Evolutionary conservation across 495 filamentous ascomycete genomes (phyloP).

Genomic region (Penicillium simplicissimum): DNA sequence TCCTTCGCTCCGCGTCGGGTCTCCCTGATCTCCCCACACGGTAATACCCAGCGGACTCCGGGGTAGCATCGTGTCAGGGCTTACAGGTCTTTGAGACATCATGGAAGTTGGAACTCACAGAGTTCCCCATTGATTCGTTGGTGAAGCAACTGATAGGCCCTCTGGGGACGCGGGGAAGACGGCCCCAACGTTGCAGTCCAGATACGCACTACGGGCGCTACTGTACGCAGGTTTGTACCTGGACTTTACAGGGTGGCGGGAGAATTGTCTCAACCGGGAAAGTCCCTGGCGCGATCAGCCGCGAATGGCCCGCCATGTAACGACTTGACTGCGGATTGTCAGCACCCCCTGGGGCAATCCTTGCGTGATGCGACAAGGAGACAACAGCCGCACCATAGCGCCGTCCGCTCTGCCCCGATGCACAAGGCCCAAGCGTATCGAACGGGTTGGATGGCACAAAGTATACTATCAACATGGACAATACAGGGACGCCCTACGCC

Average conservation of each 20-base stretch:
- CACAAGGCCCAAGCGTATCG: neutral
- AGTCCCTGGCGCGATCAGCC: conserved; percentile 4
- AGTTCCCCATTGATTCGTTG: neutral
- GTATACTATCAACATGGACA: neutral
- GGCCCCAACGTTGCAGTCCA: conserved; percentile 28
- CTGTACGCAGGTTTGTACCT: neutral
- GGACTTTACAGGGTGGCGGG: conserved; percentile 6
- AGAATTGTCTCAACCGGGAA: neutral
- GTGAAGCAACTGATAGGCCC: conserved; percentile 4
- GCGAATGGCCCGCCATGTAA: too few species aligned
- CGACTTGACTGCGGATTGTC: neutral
- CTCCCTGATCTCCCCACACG: neutral
- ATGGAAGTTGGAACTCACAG: conserved; percentile 10
- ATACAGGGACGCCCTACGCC: neutral
- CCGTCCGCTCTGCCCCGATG: neutral
- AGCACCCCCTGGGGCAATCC: neutral
- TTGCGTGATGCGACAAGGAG: neutral
- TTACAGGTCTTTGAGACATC: conserved; percentile 8
- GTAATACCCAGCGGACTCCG: conserved; percentile 16
- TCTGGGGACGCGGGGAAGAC: conserved; percentile 23
- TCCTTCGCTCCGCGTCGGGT: neutral
- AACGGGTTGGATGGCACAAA: neutral
- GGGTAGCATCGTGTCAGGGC: conserved; percentile 11
- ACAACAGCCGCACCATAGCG: neutral
- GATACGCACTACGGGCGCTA: neutral